Evolutionary conservation across 2,329 filamentous ascomycete species (phyloP), one percentile per base, ranked within the genome.

Genomic region (Scytalidium sp.): DNA sequence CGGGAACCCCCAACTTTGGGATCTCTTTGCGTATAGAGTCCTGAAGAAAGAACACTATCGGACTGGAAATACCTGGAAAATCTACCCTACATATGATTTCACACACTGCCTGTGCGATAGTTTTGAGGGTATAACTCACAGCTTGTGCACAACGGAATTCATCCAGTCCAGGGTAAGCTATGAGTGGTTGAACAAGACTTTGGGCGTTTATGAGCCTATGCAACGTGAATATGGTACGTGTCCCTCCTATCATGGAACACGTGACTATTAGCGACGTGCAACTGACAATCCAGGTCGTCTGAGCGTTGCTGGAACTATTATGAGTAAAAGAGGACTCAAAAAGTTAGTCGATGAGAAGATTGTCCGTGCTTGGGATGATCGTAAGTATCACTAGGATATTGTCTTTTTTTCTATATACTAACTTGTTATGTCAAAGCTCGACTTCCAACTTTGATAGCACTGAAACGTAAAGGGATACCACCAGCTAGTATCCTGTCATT

Each of bases 1-100:
- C 45, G 85, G 87, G 23, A 97, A 97, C 67, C 91, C 92, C 6
- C 90, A 96, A 70, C 92, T 96, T 88, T 97, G 93, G 93, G 93
- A 97, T 75, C 72, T 96, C 47, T 88, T 89, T 2, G 93, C 93
- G 15, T 97, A 96, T 70, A 84, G 93, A 53, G 85, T 97, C 49
- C 79, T 90, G 53, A 81, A 87, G 61, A 84, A 88, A 40, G 71
- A 81, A 50, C 90, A 96, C 66, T 84, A 90, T 68, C 81, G 89
- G 29, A 96, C 92, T 0, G 90, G 88, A 23, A 75, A 81, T 56
- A 84, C 87, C 64, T 97, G 92, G 91, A 87, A 84, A 68, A 96
- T 97, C 55, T 97, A 96, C 67, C 94, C 94, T 0, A 95, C 93
- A 0, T 97, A 97, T 64, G 92, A 96, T 67, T 95, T 95, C 66